Evolutionary conservation across 2,329 filamentous ascomycete genomes (phyloP), one percentile per base, ranked within the genome.

Genomic region (Cercospora canescens): DNA sequence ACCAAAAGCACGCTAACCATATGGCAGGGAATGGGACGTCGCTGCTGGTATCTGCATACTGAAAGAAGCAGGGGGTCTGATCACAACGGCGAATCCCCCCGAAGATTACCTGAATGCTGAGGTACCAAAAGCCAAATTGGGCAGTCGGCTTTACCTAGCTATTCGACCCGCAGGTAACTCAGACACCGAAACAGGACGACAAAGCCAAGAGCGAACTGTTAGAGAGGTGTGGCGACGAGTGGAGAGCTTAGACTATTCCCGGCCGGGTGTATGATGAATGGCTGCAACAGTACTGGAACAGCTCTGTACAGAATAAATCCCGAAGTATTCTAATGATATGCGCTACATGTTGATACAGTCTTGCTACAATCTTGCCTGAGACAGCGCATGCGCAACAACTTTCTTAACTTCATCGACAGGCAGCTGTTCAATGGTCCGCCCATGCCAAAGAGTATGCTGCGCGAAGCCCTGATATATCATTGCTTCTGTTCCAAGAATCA

Each of bases 401-500:
- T 81, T 80, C 76, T 89, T 88, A 7, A 89, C 87, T 70, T 84
- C 80, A 35, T 84, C 78, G 1, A 91, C 83, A 1, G 88, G 88
- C 67, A 91, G 78, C 35, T 90, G 76, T 32, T 84, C 76, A 71
- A 81, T 83, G 11, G 63, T 68, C 60, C 65, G 60, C 0, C 89
- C 89, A 0, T 89, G 91, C 90, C 91, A 93, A 64, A 78, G 79
- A 39, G 75, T 76, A 65, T 81, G 79, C 69, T 81, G 91, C 77
- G 91, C 91, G 18, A 93, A 77, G 0, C 91, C 91, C 77, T 93
- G 91, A 80, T 88, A 92, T 69, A 93, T 90, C 82, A 93, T 81
- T 0, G 91, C 89, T 80, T 93, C 91, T 0, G 90, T 92, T 0
- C 91, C 91, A 6, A 92, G 77, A 26, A 93, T 90, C 1, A 93